phyloP scores from a whole-genome alignment of 176 grass and related monocot species.

The Pontederia paniculata region DNA sequence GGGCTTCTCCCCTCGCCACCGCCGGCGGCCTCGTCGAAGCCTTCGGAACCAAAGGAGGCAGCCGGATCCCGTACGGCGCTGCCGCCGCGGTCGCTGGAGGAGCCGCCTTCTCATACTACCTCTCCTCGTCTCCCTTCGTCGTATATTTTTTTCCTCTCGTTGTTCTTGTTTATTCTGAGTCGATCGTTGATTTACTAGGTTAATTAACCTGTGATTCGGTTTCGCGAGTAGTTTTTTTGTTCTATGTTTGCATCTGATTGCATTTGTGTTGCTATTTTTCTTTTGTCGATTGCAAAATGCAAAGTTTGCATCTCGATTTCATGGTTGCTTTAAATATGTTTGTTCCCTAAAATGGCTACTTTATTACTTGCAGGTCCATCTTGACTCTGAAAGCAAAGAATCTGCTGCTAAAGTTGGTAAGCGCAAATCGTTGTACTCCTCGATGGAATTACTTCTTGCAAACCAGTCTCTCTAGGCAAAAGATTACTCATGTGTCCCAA shows the following conservation, averaged over 20 bases:
- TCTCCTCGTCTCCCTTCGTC: slow-evolving; percentile 26
- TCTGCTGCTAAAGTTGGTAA: slow-evolving; percentile 52
- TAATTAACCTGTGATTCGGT: too few species aligned
- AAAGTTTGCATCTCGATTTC: too few species aligned
- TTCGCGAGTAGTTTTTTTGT: too few species aligned
- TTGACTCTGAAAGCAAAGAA: slow-evolving; percentile 45
- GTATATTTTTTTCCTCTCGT: slow-evolving; percentile 34
- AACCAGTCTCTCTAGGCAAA: too few species aligned
- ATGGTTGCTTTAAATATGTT: too few species aligned
- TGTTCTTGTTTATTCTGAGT: not conserved
- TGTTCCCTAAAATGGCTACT: too few species aligned
- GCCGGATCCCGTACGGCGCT: slow-evolving; percentile 16
- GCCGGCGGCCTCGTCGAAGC: not conserved
- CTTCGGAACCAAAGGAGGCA: slow-evolving; percentile 16
- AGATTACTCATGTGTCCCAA: not conserved
- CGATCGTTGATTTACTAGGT: not conserved
- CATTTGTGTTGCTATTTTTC: too few species aligned
- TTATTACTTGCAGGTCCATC: slow-evolving; percentile 40
- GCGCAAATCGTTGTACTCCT: slow-evolving; percentile 10
- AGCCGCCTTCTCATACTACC: slow-evolving; percentile 35
- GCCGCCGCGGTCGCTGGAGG: slow-evolving; percentile 33
- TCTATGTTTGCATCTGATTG: too few species aligned
- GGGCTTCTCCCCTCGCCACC: slow-evolving; percentile 29
- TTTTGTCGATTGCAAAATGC: too few species aligned
- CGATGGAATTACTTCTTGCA: not conserved